Conservation (phyloP, 345 rosid genomes). For the Luvunga scandens region DNA sequence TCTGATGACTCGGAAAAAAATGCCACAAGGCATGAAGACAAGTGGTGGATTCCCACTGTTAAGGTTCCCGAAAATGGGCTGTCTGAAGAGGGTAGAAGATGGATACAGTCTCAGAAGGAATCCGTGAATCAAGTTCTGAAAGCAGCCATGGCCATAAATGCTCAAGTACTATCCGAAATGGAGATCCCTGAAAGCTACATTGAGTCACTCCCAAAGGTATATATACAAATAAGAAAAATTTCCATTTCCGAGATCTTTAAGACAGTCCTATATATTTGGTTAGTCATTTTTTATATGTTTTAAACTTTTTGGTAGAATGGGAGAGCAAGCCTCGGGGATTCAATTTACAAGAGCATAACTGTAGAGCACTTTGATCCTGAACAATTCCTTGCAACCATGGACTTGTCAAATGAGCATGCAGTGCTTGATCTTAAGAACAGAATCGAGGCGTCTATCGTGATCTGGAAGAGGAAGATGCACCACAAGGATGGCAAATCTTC, state of each 20-base stretch:
- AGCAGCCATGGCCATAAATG: slow-evolving; percentile 96
- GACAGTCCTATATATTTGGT: background rate
- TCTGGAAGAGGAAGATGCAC: slow-evolving; percentile 86
- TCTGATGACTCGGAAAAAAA: slow-evolving; percentile 53
- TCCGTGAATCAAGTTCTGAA: slow-evolving; percentile 95
- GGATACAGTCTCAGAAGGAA: slow-evolving; percentile 79
- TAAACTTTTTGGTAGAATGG: slow-evolving; percentile 50
- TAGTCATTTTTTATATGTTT: background rate
- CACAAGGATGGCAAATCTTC: slow-evolving; percentile 77
- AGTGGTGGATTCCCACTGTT: slow-evolving; percentile 93
- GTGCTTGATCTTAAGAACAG: slow-evolving; percentile 84
- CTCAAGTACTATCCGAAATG: slow-evolving; percentile 93
- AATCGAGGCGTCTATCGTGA: slow-evolving; percentile 91
- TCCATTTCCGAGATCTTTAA: background rate
- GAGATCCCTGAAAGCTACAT: slow-evolving; percentile 80
- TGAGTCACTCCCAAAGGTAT: slow-evolving; percentile 91
- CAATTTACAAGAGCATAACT: slow-evolving; percentile 83
- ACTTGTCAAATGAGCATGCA: slow-evolving; percentile 78
- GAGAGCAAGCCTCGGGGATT: slow-evolving; percentile 90
- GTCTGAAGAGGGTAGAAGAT: slow-evolving; percentile 57
- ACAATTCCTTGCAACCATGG: slow-evolving; percentile 68
- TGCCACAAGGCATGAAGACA: slow-evolving; percentile 53
- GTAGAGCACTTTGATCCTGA: slow-evolving; percentile 78
- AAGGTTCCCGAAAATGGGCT: slow-evolving; percentile 76
- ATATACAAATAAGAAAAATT: background rate